Evolutionary conservation across 352 stramenopile genomes (phyloP), one percentile per base, ranked within the genome.

Genomic region (Elongisporangium prolatum): DNA sequence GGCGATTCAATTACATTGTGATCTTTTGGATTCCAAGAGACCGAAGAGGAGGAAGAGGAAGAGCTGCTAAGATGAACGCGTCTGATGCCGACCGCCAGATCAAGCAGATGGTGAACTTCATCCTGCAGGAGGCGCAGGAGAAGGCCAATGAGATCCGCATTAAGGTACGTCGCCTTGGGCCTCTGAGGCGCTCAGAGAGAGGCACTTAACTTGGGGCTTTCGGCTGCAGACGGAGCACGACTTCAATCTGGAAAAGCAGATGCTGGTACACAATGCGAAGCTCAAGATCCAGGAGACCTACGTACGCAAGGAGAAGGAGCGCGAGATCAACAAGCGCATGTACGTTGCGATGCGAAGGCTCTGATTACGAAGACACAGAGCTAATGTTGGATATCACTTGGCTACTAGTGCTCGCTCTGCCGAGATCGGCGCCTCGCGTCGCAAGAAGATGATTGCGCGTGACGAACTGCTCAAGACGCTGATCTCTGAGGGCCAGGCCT

Each of bases 241-340:
- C 78, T 99, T 98, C 77, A 98, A 99, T 79, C 80, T 99, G 69
- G 97, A 99, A 80, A 99, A 98, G 77, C 96, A 98, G 77, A 98
- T 98, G 74, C 84, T 98, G 34, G 92, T 99, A 57, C 97, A 99
- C 80, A 97, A 98, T 64, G 96, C 93, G 62, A 99, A 99, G 82
- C 80, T 98, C 59, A 94, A 93, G 80, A 98, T 99, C 71, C 93
- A 98, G 74, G 96, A 98, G 54, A 96, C 99, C 75, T 98, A 98
- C 73, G 71, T 83, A 50, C 95, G 97, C 83, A 98, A 99, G 85
- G 93, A 98, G 68, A 99, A 99, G 80, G 93, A 98, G 70, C 89
- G 89, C 55, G 93, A 98, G 75, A 77, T 98, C 65, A 96, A 98
- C 75, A 92, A 92, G 71, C 80, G 83, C 76, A 92, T 92, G 83